Conservation (phyloP, 805 yeast genomes). For the Saturnispora halmiae region DNA sequence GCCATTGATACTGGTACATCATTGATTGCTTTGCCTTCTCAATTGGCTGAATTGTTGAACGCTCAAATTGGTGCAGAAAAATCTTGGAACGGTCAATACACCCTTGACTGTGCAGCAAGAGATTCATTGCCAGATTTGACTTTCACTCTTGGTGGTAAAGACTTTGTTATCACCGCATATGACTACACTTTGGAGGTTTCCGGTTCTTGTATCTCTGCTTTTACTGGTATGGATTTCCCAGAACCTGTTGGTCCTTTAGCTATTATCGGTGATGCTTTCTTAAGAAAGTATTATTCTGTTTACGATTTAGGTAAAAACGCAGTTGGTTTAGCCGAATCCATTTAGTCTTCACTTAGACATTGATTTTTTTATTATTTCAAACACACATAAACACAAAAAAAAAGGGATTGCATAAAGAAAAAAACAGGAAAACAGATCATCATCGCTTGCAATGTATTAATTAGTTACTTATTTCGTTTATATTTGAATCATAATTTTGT, state of each 20-base stretch:
- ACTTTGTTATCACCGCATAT: constrained; percentile 80
- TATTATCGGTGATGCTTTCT: constrained; percentile 93
- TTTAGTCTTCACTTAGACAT: too few species aligned
- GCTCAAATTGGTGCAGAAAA: constrained; percentile 95
- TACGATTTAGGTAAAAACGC: constrained; percentile 87
- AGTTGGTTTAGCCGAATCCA: constrained; percentile 85
- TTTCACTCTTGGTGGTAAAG: constrained; percentile 79
- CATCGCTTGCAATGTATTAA: not conserved
- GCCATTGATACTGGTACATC: constrained; percentile 99
- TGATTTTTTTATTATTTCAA: too few species aligned
- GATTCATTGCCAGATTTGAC: constrained; percentile 85
- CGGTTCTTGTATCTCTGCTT: constrained; percentile 93
- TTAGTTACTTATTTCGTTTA: not conserved
- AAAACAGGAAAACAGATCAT: not conserved
- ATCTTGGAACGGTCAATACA: constrained; percentile 96
- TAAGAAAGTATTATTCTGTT: constrained; percentile 88
- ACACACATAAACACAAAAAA: not conserved
- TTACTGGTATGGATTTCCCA: constrained; percentile 97
- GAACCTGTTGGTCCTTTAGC: constrained; percentile 95
- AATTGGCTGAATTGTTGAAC: constrained; percentile 90
- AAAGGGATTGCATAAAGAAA: not conserved
- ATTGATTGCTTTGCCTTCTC: constrained; percentile 87
- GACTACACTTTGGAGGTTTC: constrained; percentile 92
- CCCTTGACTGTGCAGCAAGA: constrained; percentile 82
- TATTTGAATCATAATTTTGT: not conserved